These are phyloP conservation scores for Arabis alpina DNA, from an alignment of 345 rosid species.

Conservation along the genomic window DNA sequence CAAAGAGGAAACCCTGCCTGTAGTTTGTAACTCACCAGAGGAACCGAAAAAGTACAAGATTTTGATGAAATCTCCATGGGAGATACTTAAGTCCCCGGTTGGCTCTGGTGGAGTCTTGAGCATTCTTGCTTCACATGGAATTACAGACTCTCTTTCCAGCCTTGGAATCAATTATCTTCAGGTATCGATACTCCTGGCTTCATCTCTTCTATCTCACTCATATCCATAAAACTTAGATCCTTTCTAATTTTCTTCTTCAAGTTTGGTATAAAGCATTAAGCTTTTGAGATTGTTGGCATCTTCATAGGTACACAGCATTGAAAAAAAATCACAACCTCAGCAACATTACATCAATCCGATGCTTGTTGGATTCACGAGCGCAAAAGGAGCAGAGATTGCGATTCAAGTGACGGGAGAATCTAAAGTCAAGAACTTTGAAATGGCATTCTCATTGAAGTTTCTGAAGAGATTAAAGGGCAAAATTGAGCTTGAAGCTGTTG, in stretches of 20 bases:
- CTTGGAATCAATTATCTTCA: constrained; percentile 66
- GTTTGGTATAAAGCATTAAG: constrained; percentile 15
- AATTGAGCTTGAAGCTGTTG: constrained; percentile 52
- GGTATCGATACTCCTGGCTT: constrained; percentile 46
- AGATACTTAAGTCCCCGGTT: constrained; percentile 75
- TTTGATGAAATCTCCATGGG: constrained; percentile 96
- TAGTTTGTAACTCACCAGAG: constrained; percentile 56
- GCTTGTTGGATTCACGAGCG: constrained; percentile 57
- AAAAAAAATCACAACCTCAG: constrained; percentile 20
- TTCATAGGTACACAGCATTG: constrained; percentile 58
- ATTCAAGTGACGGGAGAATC: constrained; percentile 46
- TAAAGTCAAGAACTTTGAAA: constrained; percentile 47
- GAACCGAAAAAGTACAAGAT: constrained; percentile 64
- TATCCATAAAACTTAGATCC: background rate
- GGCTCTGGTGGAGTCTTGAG: constrained; percentile 78
- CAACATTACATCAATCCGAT: constrained; percentile 39
- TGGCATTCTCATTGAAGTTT: constrained; percentile 53
- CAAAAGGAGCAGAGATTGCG: constrained; percentile 60
- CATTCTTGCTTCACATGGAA: constrained; percentile 58
- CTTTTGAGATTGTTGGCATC: constrained; percentile 10
- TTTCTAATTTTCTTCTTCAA: constrained; percentile 17
- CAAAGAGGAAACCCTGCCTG: constrained; percentile 79
- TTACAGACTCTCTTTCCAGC: constrained; percentile 57
- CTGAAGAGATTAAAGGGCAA: constrained; percentile 51
- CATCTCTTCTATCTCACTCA: too few species aligned